A percentile compares a stretch with the other conserved stretches of the same genome.
Evolutionary conservation across 2,329 filamentous ascomycete genomes (phyloP).

Genomic region (Aspergillus pseudoglaucus): DNA sequence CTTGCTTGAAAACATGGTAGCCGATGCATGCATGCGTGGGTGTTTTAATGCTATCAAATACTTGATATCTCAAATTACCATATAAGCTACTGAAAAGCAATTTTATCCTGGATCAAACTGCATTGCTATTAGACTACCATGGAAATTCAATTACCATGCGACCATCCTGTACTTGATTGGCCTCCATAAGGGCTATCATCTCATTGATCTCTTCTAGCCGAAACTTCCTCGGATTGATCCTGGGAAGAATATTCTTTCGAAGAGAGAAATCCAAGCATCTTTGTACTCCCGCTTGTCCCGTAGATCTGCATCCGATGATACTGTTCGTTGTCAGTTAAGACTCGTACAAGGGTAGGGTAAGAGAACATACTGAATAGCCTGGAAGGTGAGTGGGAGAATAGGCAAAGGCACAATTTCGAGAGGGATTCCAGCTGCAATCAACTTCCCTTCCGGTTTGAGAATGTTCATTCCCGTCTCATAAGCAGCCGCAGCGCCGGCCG

Average conservation of each 20-base stretch:
- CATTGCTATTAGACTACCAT: not conserved
- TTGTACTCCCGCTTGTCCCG: not conserved
- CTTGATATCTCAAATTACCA: not conserved
- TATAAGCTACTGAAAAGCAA: not conserved
- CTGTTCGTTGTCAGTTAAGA: not conserved
- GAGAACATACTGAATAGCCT: conserved; percentile 3
- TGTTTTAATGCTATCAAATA: too few relatives aligned
- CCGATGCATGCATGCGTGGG: too few relatives aligned
- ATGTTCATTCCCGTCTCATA: conserved; percentile 6
- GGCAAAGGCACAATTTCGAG: not conserved
- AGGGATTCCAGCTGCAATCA: conserved; percentile 8
- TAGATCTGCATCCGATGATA: conserved; percentile 6
- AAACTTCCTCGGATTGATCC: conserved; percentile 7
- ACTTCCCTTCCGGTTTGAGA: conserved; percentile 3
- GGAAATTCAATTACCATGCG: conserved; percentile 8
- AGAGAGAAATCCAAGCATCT: conserved; percentile 7
- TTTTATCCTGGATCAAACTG: too few relatives aligned
- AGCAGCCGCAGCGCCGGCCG: conserved; percentile 5
- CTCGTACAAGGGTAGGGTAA: not conserved
- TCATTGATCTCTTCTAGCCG: conserved; percentile 10
- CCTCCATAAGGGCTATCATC: conserved; percentile 12
- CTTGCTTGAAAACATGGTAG: not conserved
- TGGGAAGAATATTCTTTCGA: conserved; percentile 5
- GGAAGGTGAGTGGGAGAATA: not conserved
- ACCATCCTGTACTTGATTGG: conserved; percentile 7